A percentile compares a stretch with the other conserved stretches of the same genome.
phyloP scores from a whole-genome alignment of 345 rosid species.

The Schrenkiella parvula region DNA sequence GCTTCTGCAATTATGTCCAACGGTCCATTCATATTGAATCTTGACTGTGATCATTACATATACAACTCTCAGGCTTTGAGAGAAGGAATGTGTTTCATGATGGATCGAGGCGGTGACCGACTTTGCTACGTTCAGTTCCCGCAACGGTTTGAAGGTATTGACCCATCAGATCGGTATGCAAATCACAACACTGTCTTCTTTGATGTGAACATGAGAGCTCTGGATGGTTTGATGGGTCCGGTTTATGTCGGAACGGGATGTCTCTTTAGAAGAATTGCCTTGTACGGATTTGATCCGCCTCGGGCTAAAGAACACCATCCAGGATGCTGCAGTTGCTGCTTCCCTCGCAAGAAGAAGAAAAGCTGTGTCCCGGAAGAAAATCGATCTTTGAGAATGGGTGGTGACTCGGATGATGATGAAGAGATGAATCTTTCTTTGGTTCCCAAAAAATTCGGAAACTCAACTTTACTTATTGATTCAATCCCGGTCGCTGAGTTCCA shows the following conservation, averaged over 20 bases:
- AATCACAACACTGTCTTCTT: conserved; percentile 97
- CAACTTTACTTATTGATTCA: conserved; percentile 78
- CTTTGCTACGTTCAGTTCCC: conserved; percentile 96
- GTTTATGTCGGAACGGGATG: conserved; percentile 98
- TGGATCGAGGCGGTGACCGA: conserved; percentile 98
- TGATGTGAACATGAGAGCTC: conserved; percentile 98
- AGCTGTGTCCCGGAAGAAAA: conserved; percentile 67
- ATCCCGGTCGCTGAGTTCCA: conserved; percentile 93
- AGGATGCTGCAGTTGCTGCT: conserved; percentile 78
- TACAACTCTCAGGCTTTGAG: conserved; percentile 94
- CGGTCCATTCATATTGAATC: conserved; percentile 96
- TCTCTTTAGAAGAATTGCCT: conserved; percentile 85
- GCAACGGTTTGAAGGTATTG: conserved; percentile 96
- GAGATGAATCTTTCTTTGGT: conserved; percentile 78
- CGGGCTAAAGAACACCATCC: conserved; percentile 79
- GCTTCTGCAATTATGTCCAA: conserved; percentile 99
- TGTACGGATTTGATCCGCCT: conserved; percentile 93
- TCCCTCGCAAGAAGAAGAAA: conserved; percentile 58
- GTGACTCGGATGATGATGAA: conserved; percentile 83
- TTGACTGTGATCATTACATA: conserved; percentile 96
- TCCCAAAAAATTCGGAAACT: conserved; percentile 89
- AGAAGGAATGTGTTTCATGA: conserved; percentile 99
- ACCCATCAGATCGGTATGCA: conserved; percentile 97
- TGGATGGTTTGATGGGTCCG: conserved; percentile 98
- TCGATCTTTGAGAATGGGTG: conserved; percentile 89